A percentile compares a stretch with the other conserved stretches of the same genome.
Conservation (phyloP, 176 grass and related monocot genomes). For the Carex pumila region DNA sequence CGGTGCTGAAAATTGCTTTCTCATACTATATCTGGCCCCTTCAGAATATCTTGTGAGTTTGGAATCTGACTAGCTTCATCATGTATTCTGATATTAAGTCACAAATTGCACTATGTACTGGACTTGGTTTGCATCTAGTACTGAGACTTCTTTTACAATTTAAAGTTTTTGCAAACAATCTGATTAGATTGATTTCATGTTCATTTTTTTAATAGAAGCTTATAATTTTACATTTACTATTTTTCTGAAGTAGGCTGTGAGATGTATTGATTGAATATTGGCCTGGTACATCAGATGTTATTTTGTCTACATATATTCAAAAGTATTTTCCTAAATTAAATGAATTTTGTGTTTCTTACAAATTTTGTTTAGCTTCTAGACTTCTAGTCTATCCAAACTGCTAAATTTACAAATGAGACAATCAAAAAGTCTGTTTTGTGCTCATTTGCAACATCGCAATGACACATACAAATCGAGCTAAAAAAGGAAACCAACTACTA, state of each 20-base stretch:
- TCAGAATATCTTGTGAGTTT: not conserved
- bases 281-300: not conserved
- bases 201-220: not conserved
- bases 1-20: too few species aligned
- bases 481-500: not conserved
- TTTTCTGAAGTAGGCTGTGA: not conserved
- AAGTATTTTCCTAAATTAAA: not conserved
- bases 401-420: not conserved
- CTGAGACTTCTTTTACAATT: not conserved
- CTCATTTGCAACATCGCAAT: not conserved
- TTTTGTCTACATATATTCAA: not conserved
- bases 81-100: not conserved
- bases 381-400: not conserved
- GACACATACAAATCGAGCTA: too few species aligned
- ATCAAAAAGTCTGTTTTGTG: not conserved
- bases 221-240: not conserved
- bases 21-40: not conserved
- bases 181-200: not conserved
- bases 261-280: not conserved
- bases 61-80: not conserved
- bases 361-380: not conserved
- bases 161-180: not conserved
- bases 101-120: not conserved
- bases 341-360: not conserved
- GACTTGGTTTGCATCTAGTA: not conserved